Evolutionary conservation across 805 yeast genomes (phyloP), one percentile per base, ranked within the genome.

Genomic region (Priceomyces medius): DNA sequence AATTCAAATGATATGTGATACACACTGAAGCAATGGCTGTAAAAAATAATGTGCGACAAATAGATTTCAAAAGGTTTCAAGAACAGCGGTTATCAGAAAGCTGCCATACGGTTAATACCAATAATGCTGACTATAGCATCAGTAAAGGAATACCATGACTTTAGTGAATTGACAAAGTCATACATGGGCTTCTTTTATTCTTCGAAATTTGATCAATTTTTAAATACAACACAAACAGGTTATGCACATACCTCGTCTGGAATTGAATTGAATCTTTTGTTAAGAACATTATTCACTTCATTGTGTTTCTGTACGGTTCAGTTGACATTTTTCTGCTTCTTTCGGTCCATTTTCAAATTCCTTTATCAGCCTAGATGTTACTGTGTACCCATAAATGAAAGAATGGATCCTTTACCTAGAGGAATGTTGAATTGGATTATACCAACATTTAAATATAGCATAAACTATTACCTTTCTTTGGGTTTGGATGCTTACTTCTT

Each of bases 401-500:
- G 71, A 44, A 64, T 66, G 44, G 64, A 62, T 4, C 67, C 68
- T 0, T 48, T 69, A 14, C 64, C 68, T 1, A 54, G 61, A 10
- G 75, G 77, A 0, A 59, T 76, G n/a, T 67, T 81, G 20, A 68
- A 69, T 3, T 86, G 91, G 91, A 46, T 83, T 1, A 33, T 51
- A 3, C 75, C 79, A 0, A 64, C 76, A 0, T 40, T 77, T 20
- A 46, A 54, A 7, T 55, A 61, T 16, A 68, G 71, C 1, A 63
- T 77, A 4, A 64, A 68, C 7, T 62, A 66, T 20, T 81, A 78
- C 50, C 54, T 71, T 20, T 59, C 66, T 1, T 61, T 75, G 45
- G 95, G 96, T 0, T 56, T 86, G 6, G 96, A 88, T 58, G 80
- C 89, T 0, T 87, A 83, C 56, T 81, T 83, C 53, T 83, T 86